phyloP scores from a whole-genome alignment of 371 early-diverging fungal species.

The Mortierella sp. region DNA sequence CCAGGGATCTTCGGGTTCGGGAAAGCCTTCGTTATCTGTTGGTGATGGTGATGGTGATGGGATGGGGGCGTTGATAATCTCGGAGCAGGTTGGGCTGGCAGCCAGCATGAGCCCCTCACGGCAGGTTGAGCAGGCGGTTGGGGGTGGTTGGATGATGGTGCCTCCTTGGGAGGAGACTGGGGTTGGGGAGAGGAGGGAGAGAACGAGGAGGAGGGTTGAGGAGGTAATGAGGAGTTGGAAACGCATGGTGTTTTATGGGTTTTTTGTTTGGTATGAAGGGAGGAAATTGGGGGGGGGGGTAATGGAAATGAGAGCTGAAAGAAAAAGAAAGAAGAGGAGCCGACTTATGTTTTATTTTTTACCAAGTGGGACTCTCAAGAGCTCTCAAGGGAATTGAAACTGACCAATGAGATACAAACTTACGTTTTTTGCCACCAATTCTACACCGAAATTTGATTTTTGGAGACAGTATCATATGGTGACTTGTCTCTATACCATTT shows the following conservation, averaged over 20 bases:
- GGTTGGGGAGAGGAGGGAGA: background rate
- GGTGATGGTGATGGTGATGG: background rate
- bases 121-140: background rate
- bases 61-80: background rate
- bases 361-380: no score
- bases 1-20: background rate
- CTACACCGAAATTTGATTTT: no score
- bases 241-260: no score
- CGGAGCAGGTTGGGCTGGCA: background rate
- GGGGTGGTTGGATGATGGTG: background rate
- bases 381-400: no score
- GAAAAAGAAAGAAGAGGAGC: no score
- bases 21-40: background rate
- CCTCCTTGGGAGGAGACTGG: background rate
- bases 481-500: no score
- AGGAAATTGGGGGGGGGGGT: background rate
- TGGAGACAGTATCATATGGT: no score
- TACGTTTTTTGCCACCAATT: no score
- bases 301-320: background rate
- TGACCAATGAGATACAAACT: no score
- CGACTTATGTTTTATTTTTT: no score
- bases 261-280: background rate
- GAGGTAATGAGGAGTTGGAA: background rate
- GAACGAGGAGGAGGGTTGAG: background rate
- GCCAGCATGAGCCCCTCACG: background rate